Percentiles rank a stretch among this genome's conserved stretches.
These are phyloP conservation scores for Striga hermonthica DNA, from an alignment of 305 asterid genomes.

Conservation along the genomic window DNA sequence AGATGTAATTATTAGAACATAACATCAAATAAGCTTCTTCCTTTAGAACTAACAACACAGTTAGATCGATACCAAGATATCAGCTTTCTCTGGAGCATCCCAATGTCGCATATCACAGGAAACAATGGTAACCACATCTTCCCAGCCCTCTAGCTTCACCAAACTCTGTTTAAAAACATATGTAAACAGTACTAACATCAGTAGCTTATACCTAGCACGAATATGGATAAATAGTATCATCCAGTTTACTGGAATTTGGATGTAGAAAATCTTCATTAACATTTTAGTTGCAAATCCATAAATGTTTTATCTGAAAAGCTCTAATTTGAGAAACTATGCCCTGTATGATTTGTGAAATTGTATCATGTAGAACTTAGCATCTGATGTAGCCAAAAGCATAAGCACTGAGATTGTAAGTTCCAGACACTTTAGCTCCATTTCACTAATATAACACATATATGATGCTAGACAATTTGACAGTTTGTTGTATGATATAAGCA, in stretches of 20 bases:
- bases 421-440: neutral
- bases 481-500: neutral
- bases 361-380: neutral
- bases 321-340: neutral
- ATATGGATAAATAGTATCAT: conserved; percentile 5
- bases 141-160: conserved; percentile 97
- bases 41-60: conserved; percentile 6
- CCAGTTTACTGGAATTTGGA: neutral
- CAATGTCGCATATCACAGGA: conserved; percentile 95
- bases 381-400: conserved; percentile 7
- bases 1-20: conserved; percentile 14
- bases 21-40: conserved; percentile 19
- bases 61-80: conserved; percentile 64
- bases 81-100: conserved; percentile 97
- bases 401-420: neutral
- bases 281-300: neutral
- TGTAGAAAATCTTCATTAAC: neutral
- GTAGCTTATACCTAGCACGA: conserved; percentile 23
- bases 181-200: conserved; percentile 21
- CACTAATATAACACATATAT: neutral
- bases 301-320: neutral
- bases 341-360: too few relatives aligned
- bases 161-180: conserved; percentile 58
- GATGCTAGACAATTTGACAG: too few relatives aligned
- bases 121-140: conserved; percentile 67